Evolutionary conservation across 257 asterid species (phyloP), one percentile per base, ranked within the genome.

Genomic region (Capsicum chinense): DNA sequence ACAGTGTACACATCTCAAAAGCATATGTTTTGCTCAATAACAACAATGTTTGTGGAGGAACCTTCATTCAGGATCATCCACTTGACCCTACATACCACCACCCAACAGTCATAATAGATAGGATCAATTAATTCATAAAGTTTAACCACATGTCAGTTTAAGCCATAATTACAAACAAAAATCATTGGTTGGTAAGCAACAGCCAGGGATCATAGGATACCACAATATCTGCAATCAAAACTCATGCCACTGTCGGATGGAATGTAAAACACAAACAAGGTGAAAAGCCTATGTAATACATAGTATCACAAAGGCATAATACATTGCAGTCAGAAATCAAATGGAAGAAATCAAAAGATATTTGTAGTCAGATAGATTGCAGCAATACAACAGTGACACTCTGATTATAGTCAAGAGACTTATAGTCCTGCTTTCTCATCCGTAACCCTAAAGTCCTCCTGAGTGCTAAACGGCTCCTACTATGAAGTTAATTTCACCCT

Each of bases 11-110:
- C 78, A 68, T 68, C 54, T 68, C 54, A 4, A 9, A 68, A 68
- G 78, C 78, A 15, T 37, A 3, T 0, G 54, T 68, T 15, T 68
- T 37, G 7, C 78, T 68, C 78, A 39, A 68, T 9, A 68, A 35
- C 52, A 68, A 33, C 76, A 68, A 37, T 37, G 52, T 68, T 68
- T 35, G 0, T 67, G 3, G 3, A 68, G 76, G 76, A 37, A 68
- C 76, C 50, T 68, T 37, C 76, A 37, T 37, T 68, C 76, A 68
- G 6, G 21, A 68, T 68, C 76, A 68, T 68, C 52, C 26, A 68
- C 26, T 68, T 35, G 79, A 17, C 39, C 58, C 39, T 47, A 47
- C 58, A 47, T 10, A 17, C 79, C 37, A 15, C 21, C 16, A 44
- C 11, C 6, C 9, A 71, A 47, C 69, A 44, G 10, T 44, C 16